Percentiles rank a stretch among this genome's conserved stretches.
phyloP scores from a whole-genome alignment of 177 flowering plant genomes.

The Vitis hybrid region DNA sequence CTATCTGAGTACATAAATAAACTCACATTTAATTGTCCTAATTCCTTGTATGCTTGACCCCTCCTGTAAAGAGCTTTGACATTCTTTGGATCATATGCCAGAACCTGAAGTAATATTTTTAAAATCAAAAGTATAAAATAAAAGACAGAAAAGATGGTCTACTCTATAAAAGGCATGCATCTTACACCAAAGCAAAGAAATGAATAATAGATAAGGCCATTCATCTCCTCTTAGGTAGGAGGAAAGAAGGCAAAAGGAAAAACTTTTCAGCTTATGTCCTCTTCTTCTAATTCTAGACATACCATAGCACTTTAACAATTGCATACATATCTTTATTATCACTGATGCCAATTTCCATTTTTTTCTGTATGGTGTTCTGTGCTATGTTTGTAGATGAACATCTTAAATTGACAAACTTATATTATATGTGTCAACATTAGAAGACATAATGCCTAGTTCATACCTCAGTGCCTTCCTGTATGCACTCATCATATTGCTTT shows the following conservation, averaged over 20 bases:
- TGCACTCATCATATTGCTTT: constrained; percentile 75
- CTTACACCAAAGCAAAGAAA: background rate
- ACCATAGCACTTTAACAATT: too few species aligned
- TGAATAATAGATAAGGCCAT: background rate
- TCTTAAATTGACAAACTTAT: background rate
- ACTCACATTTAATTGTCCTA: constrained; percentile 71
- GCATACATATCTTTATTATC: too few species aligned
- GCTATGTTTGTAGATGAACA: background rate
- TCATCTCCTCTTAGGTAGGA: background rate
- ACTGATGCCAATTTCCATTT: too few species aligned
- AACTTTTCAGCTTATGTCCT: background rate
- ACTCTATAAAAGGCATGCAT: background rate
- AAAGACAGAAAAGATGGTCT: background rate
- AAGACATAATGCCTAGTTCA: constrained; percentile 1
- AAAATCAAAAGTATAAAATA: background rate
- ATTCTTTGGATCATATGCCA: constrained; percentile 72
- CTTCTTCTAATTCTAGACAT: too few species aligned
- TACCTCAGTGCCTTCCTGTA: constrained; percentile 94
- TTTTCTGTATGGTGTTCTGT: too few species aligned
- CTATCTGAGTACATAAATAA: background rate
- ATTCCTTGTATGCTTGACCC: constrained; percentile 90
- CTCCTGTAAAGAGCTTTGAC: constrained; percentile 95
- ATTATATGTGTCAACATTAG: background rate
- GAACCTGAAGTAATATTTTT: constrained; percentile 48
- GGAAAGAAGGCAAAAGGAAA: background rate